Evolutionary conservation across 352 stramenopile species (phyloP).

Genomic region (Globisporangium ultimum): DNA sequence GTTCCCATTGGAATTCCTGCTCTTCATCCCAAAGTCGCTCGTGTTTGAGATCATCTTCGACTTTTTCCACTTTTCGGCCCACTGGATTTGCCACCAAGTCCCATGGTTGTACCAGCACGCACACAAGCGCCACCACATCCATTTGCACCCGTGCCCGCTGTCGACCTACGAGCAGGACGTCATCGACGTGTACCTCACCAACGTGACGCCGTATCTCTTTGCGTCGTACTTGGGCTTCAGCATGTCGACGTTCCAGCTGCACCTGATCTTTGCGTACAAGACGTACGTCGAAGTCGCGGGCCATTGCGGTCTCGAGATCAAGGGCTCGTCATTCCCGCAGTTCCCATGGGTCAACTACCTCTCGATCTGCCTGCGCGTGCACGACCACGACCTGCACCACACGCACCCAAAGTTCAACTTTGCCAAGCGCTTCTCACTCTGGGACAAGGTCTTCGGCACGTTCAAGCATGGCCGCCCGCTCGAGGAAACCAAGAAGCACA

Average conservation of each 20-base stretch:
- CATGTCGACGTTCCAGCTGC: conserved; percentile 54
- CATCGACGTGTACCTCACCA: conserved; percentile 78
- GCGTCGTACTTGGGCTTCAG: conserved; percentile 36
- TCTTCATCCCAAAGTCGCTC: conserved; percentile 84
- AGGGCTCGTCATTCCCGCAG: conserved; percentile 84
- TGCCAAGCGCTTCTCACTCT: conserved; percentile 85
- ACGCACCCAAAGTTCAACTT: conserved; percentile 86
- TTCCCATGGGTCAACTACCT: conserved; percentile 61
- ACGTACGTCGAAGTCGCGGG: conserved; percentile 87
- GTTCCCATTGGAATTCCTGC: conserved; percentile 30
- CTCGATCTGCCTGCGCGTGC: conserved; percentile 62
- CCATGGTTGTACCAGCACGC: conserved; percentile 72
- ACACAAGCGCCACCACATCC: conserved; percentile 83
- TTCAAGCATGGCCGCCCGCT: conserved; percentile 23
- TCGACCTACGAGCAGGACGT: conserved; percentile 84
- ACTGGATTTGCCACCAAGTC: conserved; percentile 69
- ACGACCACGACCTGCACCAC: conserved; percentile 87
- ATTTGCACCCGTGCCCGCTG: conserved; percentile 70
- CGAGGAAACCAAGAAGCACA: no score
- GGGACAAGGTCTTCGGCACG: conserved; percentile 83
- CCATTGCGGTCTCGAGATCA: conserved; percentile 78
- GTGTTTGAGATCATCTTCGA: conserved; percentile 84
- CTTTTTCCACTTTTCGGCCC: conserved; percentile 78
- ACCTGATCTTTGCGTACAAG: conserved; percentile 87
- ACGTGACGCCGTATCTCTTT: conserved; percentile 64